Evolutionary conservation across 2,329 filamentous ascomycete species (phyloP), one percentile per base, ranked within the genome.

Genomic region (Phaeophleospora eucalypticola): DNA sequence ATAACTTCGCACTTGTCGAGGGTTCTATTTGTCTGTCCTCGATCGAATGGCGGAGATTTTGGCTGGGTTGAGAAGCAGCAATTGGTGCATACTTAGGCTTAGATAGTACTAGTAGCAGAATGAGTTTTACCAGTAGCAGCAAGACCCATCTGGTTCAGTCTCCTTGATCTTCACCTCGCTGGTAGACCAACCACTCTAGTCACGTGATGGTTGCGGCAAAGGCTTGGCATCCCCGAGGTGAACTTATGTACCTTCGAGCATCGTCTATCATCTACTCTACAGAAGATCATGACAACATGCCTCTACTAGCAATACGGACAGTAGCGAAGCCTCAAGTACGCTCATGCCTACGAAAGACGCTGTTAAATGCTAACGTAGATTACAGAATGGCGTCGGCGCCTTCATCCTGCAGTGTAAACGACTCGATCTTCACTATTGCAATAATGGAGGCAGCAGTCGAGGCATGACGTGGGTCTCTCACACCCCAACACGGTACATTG

Each of bases 391-490:
- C 78, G 79, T 97, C 59, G 91, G 91, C 63, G 87, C 90, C 67
- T 97, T 97, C 76, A 88, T 98, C 71, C 81, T 96, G 48, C 91
- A 95, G 76, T 98, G 93, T 82, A 95, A 89, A 77, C 87, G 85
- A 66, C 77, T 98, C 68, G 88, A 95, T 69, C 88, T 98, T 65
- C 87, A 95, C 74, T 98, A 95, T 76, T 97, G 93, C 76, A 89
- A 97, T 78, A 90, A 86, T 81, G 88, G 87, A 48, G 93, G 90
- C 54, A 95, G 88, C 69, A 97, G 91, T 32, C 82, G 76, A 64
- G 93, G 93, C 65, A 96, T 97, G 89, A 93, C 95, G 87, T 93
- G 77, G 54, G 79, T 65, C 34, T 10, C 40, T n/a, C 33, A 15
- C 6, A 15, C 15, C 18, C 15, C n/a, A 18, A 15, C 36, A 34